A percentile compares a stretch with the other conserved stretches of the same genome.
These are phyloP conservation scores for Fusarium avenaceum DNA, from an alignment of 2,329 filamentous ascomycete species.

Conservation along the genomic window DNA sequence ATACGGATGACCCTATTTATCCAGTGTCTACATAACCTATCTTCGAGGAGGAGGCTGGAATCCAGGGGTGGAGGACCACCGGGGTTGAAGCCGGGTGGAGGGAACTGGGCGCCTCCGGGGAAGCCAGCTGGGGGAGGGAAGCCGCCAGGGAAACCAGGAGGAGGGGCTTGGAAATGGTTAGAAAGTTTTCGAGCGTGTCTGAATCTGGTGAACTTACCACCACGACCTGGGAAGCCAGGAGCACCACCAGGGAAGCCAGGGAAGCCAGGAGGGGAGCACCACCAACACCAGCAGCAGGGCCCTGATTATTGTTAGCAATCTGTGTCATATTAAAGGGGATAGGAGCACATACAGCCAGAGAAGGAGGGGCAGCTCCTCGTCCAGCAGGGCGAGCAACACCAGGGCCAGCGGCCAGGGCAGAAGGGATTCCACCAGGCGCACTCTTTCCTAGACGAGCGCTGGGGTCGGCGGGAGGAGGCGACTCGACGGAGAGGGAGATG, in stretches of 20 bases:
- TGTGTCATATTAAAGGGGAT: neutral
- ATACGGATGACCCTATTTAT: constrained; percentile 42
- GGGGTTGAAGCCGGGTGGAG: constrained; percentile 66
- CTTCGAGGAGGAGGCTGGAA: constrained; percentile 80
- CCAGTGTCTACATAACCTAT: constrained; percentile 56
- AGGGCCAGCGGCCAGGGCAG: constrained; percentile 83
- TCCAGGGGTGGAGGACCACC: constrained; percentile 72
- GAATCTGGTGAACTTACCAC: constrained; percentile 61
- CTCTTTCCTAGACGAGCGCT: constrained; percentile 87
- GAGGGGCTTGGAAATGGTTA: constrained; percentile 57
- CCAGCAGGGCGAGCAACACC: constrained; percentile 93
- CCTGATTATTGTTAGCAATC: constrained; percentile 57
- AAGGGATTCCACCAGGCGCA: constrained; percentile 75
- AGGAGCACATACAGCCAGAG: constrained; percentile 74
- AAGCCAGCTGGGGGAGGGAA: constrained; percentile 61
- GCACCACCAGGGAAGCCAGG: constrained; percentile 68
- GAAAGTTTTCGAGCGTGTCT: constrained; percentile 31
- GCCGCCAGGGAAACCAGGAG: constrained; percentile 61
- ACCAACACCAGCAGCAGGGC: constrained; percentile 89
- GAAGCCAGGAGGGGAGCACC: constrained; percentile 74
- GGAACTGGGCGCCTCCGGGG: constrained; percentile 59
- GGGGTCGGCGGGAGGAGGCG: constrained; percentile 93
- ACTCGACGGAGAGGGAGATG: constrained; percentile 94
- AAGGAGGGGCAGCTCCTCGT: constrained; percentile 79
- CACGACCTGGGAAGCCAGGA: constrained; percentile 62